Evolutionary conservation across 257 asterid species (phyloP).

Genomic region (Catharanthus roseus): DNA sequence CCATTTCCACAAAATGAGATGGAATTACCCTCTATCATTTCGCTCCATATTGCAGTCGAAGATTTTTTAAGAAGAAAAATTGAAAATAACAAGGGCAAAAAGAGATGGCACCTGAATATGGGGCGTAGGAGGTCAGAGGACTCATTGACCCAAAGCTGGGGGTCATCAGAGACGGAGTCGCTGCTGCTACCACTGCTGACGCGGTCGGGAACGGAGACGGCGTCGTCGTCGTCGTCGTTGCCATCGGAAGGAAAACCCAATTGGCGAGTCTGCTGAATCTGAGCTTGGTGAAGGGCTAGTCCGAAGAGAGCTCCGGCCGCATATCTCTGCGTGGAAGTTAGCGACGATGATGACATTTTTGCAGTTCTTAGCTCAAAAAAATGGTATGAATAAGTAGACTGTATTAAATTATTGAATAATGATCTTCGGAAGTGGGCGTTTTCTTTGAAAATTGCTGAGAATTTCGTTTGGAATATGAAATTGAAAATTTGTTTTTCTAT

Average conservation of each 20-base stretch:
- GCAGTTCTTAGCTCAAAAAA: background rate
- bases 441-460: background rate
- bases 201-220: conserved; percentile 40
- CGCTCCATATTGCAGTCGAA: background rate
- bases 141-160: conserved; percentile 64
- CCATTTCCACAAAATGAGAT: background rate
- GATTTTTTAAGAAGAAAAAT: background rate
- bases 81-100: background rate
- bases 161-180: conserved; percentile 63
- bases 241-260: conserved; percentile 49
- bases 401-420: background rate
- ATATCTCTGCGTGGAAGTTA: conserved; percentile 69
- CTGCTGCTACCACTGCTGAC: conserved; percentile 45
- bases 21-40: background rate
- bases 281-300: conserved; percentile 72
- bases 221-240: conserved; percentile 5
- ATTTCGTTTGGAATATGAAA: background rate
- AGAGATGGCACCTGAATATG: conserved; percentile 48
- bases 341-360: conserved; percentile 40
- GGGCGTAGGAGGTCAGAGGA: conserved; percentile 73
- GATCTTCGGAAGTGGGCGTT: background rate
- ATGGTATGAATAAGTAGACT: background rate
- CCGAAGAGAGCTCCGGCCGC: conserved; percentile 77
- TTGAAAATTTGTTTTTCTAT: background rate
- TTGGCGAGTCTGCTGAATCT: conserved; percentile 61